Base-by-base conservation (phyloP, 208 protist genomes). In the Trypanosoma conorhini region DNA sequence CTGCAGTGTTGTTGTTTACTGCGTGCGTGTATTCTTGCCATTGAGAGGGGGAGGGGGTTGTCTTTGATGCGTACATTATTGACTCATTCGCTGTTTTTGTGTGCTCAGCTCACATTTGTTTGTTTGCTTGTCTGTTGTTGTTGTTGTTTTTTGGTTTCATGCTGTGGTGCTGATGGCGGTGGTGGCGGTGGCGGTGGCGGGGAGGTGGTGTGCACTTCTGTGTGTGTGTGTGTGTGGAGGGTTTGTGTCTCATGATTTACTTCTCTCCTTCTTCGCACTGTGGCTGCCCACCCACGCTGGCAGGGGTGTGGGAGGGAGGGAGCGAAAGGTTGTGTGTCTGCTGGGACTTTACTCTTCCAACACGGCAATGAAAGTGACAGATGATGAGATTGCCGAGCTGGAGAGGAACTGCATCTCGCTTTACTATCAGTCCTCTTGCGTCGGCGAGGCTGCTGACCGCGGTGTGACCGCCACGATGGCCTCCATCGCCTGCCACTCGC, bases 321-420 rank as follows among this genome's bases (percentile, higher is more conserved):
- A 44, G 35, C 10, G 13, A 48, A 48, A 13, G 30, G 10, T 63
- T 63, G 48, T 54, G 50, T 59, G 42, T 46, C 42, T 46, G 13
- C 35, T 46, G 21, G 17, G n/a, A 10, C 4, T 59, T 31, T 65
- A 10, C 12, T 48, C 28, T 55, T 57, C 28, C 46, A 52, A 22
- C 42, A 12, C 13, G 7, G n/a, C 7, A 77, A 77, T 77, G 72
- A 54, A 56, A 30, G 2, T 77, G 35, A 77, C 72, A 46, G 65
- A 77, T 40, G 72, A 66, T 17, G 72, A 77, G 42, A 55, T 71
- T 62, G 72, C 64, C 33, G 65, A 72, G 19, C 52, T 77, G 56
- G 72, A 77, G 60, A 58, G 50, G 42, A 67, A 63, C 40, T 77
- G 38, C 42, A 46, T 77, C 40, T 40, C 24, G 12, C 66, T 77